Evolutionary conservation across 2,329 filamentous ascomycete species (phyloP).

Genomic region (Chaetothyriales sp.): DNA sequence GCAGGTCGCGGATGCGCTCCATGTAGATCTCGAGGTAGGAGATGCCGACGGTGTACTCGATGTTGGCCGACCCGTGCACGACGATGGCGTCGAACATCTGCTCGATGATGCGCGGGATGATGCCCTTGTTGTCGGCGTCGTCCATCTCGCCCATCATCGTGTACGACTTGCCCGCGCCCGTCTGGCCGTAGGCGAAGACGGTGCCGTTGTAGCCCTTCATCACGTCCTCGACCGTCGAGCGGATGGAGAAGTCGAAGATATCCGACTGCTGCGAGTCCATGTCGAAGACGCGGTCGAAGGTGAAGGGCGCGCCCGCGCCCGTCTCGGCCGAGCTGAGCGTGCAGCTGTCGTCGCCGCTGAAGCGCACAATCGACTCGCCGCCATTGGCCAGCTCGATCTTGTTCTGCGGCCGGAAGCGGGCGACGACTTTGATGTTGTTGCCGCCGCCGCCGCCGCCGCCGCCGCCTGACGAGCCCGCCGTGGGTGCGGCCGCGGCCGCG

Average conservation of each 20-base stretch:
- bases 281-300: conserved; percentile 94
- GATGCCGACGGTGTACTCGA: conserved; percentile 96
- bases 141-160: conserved; percentile 99
- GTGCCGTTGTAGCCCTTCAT: conserved; percentile 98
- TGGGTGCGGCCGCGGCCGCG: conserved; percentile 21
- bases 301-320: conserved; percentile 70
- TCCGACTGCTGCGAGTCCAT: conserved; percentile 83
- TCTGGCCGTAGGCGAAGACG: conserved; percentile 89
- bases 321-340: conserved; percentile 60
- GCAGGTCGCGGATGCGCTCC: conserved; percentile 89
- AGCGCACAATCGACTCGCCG: conserved; percentile 81
- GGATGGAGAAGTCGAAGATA: conserved; percentile 97
- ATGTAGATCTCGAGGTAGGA: conserved; percentile 99
- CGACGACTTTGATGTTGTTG: conserved; percentile 55
- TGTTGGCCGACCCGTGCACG: conserved; percentile 67
- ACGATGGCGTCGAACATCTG: conserved; percentile 96
- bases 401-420: conserved; percentile 95
- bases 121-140: conserved; percentile 73
- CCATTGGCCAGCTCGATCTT: conserved; percentile 80
- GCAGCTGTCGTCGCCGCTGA: conserved; percentile 69
- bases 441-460: conserved; percentile 38
- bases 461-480: conserved; percentile 23
- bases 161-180: conserved; percentile 95
- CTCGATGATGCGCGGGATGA: conserved; percentile 92
- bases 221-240: conserved; percentile 91